phyloP scores from a whole-genome alignment of 495 filamentous ascomycete genomes.

The Aspergillus mulundensis region DNA sequence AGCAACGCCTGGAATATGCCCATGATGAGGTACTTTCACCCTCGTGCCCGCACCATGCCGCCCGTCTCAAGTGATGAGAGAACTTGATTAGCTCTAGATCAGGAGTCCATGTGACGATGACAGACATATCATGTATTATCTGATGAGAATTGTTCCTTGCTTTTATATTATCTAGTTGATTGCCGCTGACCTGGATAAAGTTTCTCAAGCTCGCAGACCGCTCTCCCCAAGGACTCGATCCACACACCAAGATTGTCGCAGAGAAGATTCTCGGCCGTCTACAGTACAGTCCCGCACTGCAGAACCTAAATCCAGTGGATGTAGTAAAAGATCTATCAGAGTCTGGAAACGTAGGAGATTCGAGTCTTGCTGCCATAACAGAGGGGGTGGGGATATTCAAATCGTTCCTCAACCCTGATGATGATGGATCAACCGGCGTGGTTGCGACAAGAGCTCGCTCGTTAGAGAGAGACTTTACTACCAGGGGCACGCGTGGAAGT shows the following conservation, averaged over 20 bases:
- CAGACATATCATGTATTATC: slow-evolving; percentile 52
- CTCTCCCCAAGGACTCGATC: slow-evolving; percentile 29
- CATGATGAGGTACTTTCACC: slow-evolving; percentile 43
- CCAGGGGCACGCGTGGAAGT: slow-evolving; percentile 39
- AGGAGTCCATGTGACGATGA: slow-evolving; percentile 49
- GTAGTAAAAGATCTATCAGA: slow-evolving; percentile 44
- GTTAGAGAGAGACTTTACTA: slow-evolving; percentile 46
- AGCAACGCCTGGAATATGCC: slow-evolving; percentile 38
- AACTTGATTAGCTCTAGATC: slow-evolving; percentile 58
- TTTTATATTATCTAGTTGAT: neutral
- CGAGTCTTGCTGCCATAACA: slow-evolving; percentile 32
- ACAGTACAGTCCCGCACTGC: slow-evolving; percentile 16
- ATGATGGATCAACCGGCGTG: slow-evolving; percentile 19
- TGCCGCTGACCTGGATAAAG: slow-evolving; percentile 19
- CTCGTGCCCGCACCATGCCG: slow-evolving; percentile 5
- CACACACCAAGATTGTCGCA: slow-evolving; percentile 28
- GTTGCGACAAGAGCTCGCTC: slow-evolving; percentile 36
- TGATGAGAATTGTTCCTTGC: slow-evolving; percentile 33
- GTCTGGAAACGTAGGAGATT: slow-evolving; percentile 44
- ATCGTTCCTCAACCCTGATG: slow-evolving; percentile 30
- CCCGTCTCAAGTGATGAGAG: slow-evolving; percentile 48
- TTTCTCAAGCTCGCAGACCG: slow-evolving; percentile 28
- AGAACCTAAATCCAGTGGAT: slow-evolving; percentile 36
- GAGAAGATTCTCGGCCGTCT: slow-evolving; percentile 22
- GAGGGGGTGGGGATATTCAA: slow-evolving; percentile 40